Percentiles rank a stretch among this genome's conserved stretches.
Evolutionary conservation across 805 yeast genomes (phyloP).

Genomic region (Wickerhamomyces mucosus): DNA sequence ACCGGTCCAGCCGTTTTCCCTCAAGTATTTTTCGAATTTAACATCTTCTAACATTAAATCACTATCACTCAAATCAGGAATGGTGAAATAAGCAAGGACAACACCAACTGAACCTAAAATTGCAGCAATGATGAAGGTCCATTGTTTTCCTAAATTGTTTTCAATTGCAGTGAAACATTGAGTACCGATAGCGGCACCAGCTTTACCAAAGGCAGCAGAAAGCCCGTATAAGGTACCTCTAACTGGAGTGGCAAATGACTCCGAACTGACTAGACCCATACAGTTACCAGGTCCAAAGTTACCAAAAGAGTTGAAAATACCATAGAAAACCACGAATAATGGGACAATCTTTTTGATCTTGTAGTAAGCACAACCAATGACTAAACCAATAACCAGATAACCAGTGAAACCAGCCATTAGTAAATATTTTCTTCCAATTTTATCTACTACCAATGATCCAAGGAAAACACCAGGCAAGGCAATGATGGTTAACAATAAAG

Average conservation of each 20-base stretch:
- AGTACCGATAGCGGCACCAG: constrained; percentile 81
- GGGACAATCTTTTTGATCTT: constrained; percentile 48
- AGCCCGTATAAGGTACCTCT: constrained; percentile 71
- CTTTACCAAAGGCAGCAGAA: constrained; percentile 74
- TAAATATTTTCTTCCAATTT: constrained; percentile 62
- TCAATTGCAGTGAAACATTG: constrained; percentile 63
- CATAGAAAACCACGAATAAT: constrained; percentile 62
- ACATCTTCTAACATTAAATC: constrained; percentile 59
- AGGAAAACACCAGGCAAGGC: constrained; percentile 66
- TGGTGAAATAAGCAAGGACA: constrained; percentile 43
- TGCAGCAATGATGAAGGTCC: constrained; percentile 80
- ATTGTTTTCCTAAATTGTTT: constrained; percentile 48
- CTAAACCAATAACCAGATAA: constrained; percentile 60
- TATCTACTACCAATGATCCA: constrained; percentile 59
- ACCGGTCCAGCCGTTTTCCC: constrained; percentile 50
- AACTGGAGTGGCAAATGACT: constrained; percentile 66
- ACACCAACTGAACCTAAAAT: constrained; percentile 61
- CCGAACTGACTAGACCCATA: constrained; percentile 60
- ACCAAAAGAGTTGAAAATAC: constrained; percentile 60
- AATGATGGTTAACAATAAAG: constrained; percentile 50
- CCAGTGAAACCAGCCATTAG: constrained; percentile 65
- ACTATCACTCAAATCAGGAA: constrained; percentile 64
- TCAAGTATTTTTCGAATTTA: constrained; percentile 48
- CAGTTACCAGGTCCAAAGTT: constrained; percentile 75
- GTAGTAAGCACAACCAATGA: constrained; percentile 56